Percentiles rank a stretch among this genome's conserved stretches.
Conservation (phyloP, 1,284 basidiomycete genomes). For the Ganoderma sinense region DNA sequence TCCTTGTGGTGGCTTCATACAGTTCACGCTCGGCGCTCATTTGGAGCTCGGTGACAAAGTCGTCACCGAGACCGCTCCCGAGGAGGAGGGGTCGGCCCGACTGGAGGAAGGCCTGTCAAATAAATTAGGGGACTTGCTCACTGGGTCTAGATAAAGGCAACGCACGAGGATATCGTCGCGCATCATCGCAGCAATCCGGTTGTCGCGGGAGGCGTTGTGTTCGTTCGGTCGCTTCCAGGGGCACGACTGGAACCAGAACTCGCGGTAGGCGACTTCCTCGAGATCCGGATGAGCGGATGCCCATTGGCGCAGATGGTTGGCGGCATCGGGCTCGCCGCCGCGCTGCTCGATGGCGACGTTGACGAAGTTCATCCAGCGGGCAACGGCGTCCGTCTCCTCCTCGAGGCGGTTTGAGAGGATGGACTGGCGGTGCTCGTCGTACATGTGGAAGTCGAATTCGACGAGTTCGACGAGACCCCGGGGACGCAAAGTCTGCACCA, state of each 20-base stretch:
- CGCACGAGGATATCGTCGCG: constrained; percentile 53
- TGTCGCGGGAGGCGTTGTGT: constrained; percentile 37
- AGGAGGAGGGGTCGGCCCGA: constrained; percentile 74
- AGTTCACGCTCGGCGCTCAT: constrained; percentile 58
- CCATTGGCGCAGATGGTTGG: constrained; percentile 62
- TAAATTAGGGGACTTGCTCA: background rate
- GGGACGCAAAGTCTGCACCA: constrained; percentile 69
- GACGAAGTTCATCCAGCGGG: constrained; percentile 66
- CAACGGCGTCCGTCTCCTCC: constrained; percentile 58
- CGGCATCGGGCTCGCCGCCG: constrained; percentile 70
- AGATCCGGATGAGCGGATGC: constrained; percentile 57
- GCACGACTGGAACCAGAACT: constrained; percentile 66
- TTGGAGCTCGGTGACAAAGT: constrained; percentile 61
- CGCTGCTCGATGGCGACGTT: constrained; percentile 56
- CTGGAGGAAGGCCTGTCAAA: constrained; percentile 62
- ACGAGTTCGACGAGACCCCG: constrained; percentile 70
- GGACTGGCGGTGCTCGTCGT: constrained; percentile 56
- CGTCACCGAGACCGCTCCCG: constrained; percentile 61
- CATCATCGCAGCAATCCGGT: constrained; percentile 44
- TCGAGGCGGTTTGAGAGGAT: constrained; percentile 45
- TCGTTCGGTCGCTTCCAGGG: constrained; percentile 50
- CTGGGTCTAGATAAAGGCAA: background rate
- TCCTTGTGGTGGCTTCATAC: constrained; percentile 50
- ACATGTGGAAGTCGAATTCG: constrained; percentile 74
- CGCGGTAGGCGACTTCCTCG: constrained; percentile 60